Percentiles rank a stretch among this genome's conserved stretches.
These are phyloP conservation scores for Kurtzmaniella quercitrusa DNA, from an alignment of 1,139 yeast species.

Conservation along the genomic window DNA sequence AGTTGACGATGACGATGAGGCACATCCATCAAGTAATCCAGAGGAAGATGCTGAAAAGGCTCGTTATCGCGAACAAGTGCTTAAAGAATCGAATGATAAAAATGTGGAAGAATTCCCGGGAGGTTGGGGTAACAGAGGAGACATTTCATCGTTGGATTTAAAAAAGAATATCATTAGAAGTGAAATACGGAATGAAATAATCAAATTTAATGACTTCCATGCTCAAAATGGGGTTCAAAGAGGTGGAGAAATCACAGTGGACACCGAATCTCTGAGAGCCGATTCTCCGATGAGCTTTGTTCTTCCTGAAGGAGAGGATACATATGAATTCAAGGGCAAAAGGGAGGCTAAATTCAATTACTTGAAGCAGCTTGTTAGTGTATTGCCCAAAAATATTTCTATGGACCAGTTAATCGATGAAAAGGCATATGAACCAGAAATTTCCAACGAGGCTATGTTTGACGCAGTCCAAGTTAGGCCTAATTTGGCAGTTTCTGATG, in stretches of 20 bases:
- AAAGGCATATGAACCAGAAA: constrained; percentile 67
- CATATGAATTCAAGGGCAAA: constrained; percentile 8
- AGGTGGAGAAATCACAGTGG: constrained; percentile 2
- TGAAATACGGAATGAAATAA: not conserved
- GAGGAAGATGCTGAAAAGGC: constrained; percentile 27
- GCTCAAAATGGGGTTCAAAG: constrained; percentile 1
- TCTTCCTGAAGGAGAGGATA: constrained; percentile 8
- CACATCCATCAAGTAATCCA: constrained; percentile 21
- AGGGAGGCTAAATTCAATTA: constrained; percentile 26
- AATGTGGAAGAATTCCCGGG: constrained; percentile 36
- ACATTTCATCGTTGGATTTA: constrained; percentile 15
- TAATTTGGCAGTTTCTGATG: constrained; percentile 46
- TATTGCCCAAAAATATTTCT: constrained; percentile 27
- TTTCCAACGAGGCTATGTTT: constrained; percentile 28
- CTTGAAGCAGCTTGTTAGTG: constrained; percentile 30
- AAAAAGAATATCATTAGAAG: constrained; percentile 14
- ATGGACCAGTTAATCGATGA: constrained; percentile 48
- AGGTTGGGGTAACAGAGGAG: constrained; percentile 22
- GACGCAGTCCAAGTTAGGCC: constrained; percentile 28
- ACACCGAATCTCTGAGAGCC: constrained; percentile 7
- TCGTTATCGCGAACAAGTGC: constrained; percentile 26
- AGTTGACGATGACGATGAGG: constrained; percentile 61
- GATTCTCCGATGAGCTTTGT: constrained; percentile 10
- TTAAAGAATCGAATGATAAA: constrained; percentile 29
- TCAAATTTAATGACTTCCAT: not conserved